Conservation (phyloP, 2,329 filamentous ascomycete genomes). For the Plenodomus lindquistii region DNA sequence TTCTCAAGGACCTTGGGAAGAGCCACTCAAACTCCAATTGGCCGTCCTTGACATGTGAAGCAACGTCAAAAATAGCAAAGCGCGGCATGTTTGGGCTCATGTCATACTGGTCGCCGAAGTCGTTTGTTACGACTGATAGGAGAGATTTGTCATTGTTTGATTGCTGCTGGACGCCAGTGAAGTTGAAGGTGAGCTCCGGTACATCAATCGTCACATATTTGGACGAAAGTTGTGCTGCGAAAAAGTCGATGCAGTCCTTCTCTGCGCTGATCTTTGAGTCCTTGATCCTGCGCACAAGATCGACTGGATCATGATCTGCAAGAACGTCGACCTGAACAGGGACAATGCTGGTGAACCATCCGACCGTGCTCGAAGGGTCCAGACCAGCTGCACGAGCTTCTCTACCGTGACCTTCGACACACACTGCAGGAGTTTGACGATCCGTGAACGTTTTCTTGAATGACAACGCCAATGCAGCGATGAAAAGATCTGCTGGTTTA, state of each 20-base stretch:
- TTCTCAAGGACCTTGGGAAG: too few species aligned
- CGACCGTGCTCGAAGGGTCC: constrained; percentile 25
- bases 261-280: constrained; percentile 52
- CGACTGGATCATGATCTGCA: constrained; percentile 48
- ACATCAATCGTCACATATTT: constrained; percentile 39
- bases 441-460: too few species aligned
- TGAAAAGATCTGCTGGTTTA: too few species aligned
- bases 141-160: too few species aligned
- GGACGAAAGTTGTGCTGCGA: constrained; percentile 35
- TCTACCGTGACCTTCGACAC: constrained; percentile 26
- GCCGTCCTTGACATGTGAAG: too few species aligned
- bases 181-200: constrained; percentile 62
- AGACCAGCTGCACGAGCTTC: constrained; percentile 34
- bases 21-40: too few species aligned
- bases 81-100: too few species aligned
- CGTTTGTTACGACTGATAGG: too few species aligned
- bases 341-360: constrained; percentile 26
- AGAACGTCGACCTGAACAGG: constrained; percentile 39
- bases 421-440: too few species aligned
- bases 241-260: constrained; percentile 52
- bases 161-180: constrained; percentile 53
- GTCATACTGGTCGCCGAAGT: too few species aligned
- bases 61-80: too few species aligned
- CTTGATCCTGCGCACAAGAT: constrained; percentile 39
- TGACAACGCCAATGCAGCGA: too few species aligned